Conservation (phyloP, 345 rosid species). For the Boechera stricta region DNA sequence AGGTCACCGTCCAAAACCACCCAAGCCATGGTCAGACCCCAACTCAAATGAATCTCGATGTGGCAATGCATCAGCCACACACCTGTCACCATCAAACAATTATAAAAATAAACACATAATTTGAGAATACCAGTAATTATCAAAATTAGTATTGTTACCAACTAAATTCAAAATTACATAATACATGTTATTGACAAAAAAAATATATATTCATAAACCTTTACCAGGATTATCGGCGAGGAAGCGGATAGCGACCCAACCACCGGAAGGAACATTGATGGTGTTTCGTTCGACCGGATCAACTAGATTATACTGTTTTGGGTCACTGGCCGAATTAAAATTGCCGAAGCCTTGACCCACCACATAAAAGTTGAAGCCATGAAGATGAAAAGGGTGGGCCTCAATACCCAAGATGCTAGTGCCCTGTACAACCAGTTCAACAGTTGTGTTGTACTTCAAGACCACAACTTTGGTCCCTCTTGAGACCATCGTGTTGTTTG, state of each 20-base stretch:
- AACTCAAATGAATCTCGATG: conserved; percentile 69
- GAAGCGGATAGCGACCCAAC: conserved; percentile 82
- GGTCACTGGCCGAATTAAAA: conserved; percentile 59
- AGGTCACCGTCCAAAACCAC: conserved; percentile 64
- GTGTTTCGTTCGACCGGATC: conserved; percentile 86
- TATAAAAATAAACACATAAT: not conserved
- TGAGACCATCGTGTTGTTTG: conserved; percentile 61
- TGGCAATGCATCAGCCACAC: conserved; percentile 87
- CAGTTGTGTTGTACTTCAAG: conserved; percentile 64
- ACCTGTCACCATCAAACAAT: conserved; percentile 46
- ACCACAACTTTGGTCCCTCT: conserved; percentile 64
- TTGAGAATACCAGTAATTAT: not conserved
- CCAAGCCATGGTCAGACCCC: conserved; percentile 85
- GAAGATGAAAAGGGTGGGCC: conserved; percentile 84
- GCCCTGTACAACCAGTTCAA: conserved; percentile 75
- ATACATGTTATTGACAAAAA: not conserved
- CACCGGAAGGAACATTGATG: conserved; percentile 64
- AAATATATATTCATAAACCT: not conserved
- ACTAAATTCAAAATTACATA: not conserved
- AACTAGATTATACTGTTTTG: conserved; percentile 61
- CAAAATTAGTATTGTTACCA: not conserved
- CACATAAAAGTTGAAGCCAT: conserved; percentile 72
- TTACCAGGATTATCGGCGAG: conserved; percentile 79
- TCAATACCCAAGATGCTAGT: conserved; percentile 77
- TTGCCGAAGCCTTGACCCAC: conserved; percentile 88